These are phyloP conservation scores for Rhizoclosmatium globosum DNA, from an alignment of 192 early-diverging fungal genomes.

Conservation along the genomic window DNA sequence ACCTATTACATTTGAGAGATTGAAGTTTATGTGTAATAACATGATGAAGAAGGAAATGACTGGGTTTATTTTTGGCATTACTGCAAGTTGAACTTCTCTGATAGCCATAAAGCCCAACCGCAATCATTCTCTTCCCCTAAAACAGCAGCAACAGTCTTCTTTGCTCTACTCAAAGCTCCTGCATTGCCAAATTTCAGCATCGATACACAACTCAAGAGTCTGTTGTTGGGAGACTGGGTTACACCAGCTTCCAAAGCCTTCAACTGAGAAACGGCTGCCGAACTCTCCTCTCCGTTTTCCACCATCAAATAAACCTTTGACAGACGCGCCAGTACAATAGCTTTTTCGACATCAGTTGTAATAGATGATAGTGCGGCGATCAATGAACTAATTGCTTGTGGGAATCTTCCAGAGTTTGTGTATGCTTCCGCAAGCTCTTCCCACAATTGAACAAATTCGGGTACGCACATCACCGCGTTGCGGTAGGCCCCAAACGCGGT, in stretches of 20 bases:
- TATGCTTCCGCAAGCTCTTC: constrained; percentile 38
- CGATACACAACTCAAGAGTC: constrained; percentile 17
- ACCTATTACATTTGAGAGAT: no score
- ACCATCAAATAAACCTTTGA: constrained; percentile 8
- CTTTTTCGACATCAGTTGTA: background rate
- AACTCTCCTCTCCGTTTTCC: background rate
- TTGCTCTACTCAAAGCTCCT: background rate
- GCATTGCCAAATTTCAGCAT: constrained; percentile 18
- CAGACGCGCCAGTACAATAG: constrained; percentile 13
- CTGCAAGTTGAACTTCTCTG: background rate
- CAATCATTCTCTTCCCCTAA: constrained; percentile 22
- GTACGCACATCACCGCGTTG: constrained; percentile 7
- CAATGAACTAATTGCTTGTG: constrained; percentile 4
- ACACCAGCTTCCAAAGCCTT: background rate
- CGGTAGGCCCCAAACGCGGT: constrained; percentile 20
- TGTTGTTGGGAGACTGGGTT: background rate
- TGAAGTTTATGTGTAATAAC: no score
- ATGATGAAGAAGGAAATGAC: no score
- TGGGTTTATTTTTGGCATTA: no score
- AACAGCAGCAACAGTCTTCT: constrained; percentile 26
- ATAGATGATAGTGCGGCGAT: background rate
- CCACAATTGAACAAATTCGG: constrained; percentile 1
- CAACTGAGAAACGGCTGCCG: constrained; percentile 4
- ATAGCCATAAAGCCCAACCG: constrained; percentile 18
- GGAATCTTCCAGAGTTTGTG: background rate